A percentile compares a stretch with the other conserved stretches of the same genome.
Conservation (phyloP, 2,329 filamentous ascomycete genomes). For the Cytospora mali region DNA sequence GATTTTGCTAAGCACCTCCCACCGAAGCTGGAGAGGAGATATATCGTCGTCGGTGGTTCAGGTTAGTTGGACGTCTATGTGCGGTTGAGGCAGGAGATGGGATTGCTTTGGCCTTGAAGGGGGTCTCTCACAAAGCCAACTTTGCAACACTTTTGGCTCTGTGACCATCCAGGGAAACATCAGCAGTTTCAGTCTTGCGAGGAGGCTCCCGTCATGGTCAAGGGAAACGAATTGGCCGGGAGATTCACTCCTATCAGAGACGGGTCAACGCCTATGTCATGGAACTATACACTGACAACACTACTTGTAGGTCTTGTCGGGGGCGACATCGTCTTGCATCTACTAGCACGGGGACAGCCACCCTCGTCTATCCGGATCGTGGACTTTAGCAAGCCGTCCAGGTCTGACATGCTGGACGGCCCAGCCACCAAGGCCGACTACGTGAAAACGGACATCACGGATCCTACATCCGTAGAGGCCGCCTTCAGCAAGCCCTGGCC, state of each 20-base stretch:
- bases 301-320: conserved; percentile 42
- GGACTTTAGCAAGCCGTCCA: conserved; percentile 46
- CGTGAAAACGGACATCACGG: conserved; percentile 48
- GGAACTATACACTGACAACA: not conserved
- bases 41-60: conserved; percentile 51
- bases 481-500: conserved; percentile 51
- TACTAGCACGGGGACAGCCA: conserved; percentile 49
- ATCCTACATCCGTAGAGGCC: conserved; percentile 39
- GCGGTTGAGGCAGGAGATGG: not conserved
- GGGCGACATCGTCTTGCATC: conserved; percentile 50
- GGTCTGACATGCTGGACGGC: conserved; percentile 43
- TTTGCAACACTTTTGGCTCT: too few species aligned
- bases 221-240: too few species aligned
- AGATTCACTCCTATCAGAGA: not conserved
- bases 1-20: conserved; percentile 45
- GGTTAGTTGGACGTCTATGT: conserved; percentile 37
- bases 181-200: too few species aligned
- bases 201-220: too few species aligned
- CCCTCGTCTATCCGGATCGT: conserved; percentile 51
- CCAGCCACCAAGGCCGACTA: conserved; percentile 41
- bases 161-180: too few species aligned
- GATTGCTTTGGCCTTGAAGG: not conserved
- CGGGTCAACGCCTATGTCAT: not conserved
- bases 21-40: conserved; percentile 44
- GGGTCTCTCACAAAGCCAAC: too few species aligned